Conservation (phyloP, 306 rosid genomes). For the Trifolium dubium region DNA sequence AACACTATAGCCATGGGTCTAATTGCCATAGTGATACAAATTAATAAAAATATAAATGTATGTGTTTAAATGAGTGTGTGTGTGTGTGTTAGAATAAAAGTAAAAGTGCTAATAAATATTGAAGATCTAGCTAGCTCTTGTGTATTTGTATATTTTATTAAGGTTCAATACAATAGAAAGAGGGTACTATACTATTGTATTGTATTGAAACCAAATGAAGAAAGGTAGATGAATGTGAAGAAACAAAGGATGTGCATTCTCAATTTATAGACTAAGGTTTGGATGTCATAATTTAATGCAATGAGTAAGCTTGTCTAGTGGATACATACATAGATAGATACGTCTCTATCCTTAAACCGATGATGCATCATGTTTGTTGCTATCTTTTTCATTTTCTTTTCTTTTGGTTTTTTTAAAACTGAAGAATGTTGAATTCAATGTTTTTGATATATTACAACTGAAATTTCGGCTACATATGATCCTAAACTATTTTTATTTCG, state of each 20-base stretch:
- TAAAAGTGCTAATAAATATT: neutral
- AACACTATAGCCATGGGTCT: constrained; percentile 6
- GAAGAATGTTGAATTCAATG: neutral
- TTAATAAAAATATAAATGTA: neutral
- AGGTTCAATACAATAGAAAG: neutral
- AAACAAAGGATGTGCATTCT: neutral
- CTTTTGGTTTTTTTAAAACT: too few species aligned
- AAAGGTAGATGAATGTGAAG: neutral
- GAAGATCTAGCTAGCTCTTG: neutral
- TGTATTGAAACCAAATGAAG: neutral
- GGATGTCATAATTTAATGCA: neutral
- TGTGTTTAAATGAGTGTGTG: neutral
- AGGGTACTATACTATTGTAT: neutral
- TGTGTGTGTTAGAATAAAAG: neutral
- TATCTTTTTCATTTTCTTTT: neutral
- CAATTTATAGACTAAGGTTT: neutral
- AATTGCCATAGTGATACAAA: neutral
- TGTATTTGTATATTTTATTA: neutral
- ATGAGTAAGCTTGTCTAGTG: neutral
- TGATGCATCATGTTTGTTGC: constrained; percentile 7
- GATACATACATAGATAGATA: neutral
- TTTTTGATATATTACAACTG: neutral
- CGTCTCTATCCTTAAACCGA: neutral
- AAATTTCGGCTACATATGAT: neutral
- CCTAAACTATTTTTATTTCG: neutral